Conservation (phyloP, 176 grass and related monocot genomes). For the Eleusine coracana region DNA sequence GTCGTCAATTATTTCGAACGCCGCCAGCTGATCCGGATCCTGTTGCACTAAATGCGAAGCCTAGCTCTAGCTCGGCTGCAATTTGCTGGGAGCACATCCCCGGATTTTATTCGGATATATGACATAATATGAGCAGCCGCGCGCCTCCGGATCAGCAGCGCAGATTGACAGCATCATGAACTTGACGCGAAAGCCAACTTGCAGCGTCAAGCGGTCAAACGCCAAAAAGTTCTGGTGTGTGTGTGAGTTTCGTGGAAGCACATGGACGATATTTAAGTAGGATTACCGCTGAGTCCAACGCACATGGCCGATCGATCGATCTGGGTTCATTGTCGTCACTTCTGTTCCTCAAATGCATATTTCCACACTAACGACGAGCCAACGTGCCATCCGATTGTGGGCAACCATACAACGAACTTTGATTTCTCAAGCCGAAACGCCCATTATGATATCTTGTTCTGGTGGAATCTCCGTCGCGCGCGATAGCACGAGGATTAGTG, state of each 20-base stretch:
- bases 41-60: background rate
- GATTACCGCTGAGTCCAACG: background rate
- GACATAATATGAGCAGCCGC: background rate
- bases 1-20: background rate
- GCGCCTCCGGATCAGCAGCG: background rate
- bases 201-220: background rate
- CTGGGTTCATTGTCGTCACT: background rate
- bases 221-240: background rate
- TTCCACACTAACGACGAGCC: background rate
- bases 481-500: constrained; percentile 31
- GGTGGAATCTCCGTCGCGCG: constrained; percentile 32
- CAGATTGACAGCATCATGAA: constrained; percentile 17
- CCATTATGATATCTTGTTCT: background rate
- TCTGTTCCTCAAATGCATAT: background rate
- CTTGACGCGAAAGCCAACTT: background rate
- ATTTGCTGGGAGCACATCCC: constrained; percentile 34
- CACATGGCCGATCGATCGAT: background rate
- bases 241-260: background rate
- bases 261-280: background rate
- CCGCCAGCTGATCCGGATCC: background rate
- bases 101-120: constrained; percentile 43
- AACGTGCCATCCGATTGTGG: background rate
- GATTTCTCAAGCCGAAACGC: background rate
- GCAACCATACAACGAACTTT: background rate
- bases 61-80: background rate